Evolutionary conservation across 2,329 filamentous ascomycete genomes (phyloP).

Genomic region (Phialocephala subalpina): DNA sequence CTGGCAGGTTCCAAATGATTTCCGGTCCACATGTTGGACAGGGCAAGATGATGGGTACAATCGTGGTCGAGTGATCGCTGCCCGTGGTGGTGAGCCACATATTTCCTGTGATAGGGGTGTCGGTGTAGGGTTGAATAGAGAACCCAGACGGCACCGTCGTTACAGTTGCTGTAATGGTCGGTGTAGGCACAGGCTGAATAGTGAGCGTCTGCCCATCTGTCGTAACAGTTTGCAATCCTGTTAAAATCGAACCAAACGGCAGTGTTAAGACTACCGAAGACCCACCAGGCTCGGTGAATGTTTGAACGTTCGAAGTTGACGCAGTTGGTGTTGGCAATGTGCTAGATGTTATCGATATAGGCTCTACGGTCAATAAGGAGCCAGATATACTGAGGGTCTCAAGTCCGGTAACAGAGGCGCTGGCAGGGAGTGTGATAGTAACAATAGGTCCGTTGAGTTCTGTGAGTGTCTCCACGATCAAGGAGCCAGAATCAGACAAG

Average conservation of each 20-base stretch:
- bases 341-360: slow-evolving; percentile 7
- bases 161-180: slow-evolving; percentile 9
- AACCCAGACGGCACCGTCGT: not conserved
- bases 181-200: slow-evolving; percentile 6
- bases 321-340: slow-evolving; percentile 1
- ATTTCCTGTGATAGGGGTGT: not conserved
- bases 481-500: too few species aligned
- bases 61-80: not conserved
- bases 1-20: slow-evolving; percentile 5
- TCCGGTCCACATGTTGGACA: not conserved
- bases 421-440: slow-evolving; percentile 1
- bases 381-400: slow-evolving; percentile 2
- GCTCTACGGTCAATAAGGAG: slow-evolving; percentile 8
- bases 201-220: slow-evolving; percentile 9
- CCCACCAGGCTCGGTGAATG: too few species aligned
- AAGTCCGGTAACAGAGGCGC: slow-evolving; percentile 6
- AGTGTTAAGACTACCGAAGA: slow-evolving; percentile 10
- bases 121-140: not conserved
- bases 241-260: slow-evolving; percentile 9
- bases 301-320: too few species aligned
- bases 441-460: not conserved
- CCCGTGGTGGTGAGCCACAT: not conserved
- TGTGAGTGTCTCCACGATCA: slow-evolving; percentile 2
- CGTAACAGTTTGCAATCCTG: slow-evolving; percentile 11
- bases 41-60: not conserved